phyloP scores from a whole-genome alignment of 768 basidiomycete species.

The Hygrocybe punicea region DNA sequence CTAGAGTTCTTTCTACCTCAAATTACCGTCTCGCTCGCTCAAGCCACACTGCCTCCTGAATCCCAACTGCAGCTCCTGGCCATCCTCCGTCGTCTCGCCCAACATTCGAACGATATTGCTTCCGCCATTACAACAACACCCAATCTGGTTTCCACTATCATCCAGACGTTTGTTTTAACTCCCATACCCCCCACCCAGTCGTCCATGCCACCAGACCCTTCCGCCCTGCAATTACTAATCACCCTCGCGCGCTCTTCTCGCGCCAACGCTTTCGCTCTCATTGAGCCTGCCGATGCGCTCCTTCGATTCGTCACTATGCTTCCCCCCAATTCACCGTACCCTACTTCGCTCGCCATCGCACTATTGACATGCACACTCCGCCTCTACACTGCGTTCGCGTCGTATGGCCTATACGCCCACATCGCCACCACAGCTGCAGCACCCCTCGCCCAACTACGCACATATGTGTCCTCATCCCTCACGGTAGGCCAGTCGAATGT shows the following conservation, averaged over 20 bases:
- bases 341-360: slow-evolving; percentile 42
- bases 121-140: slow-evolving; percentile 49
- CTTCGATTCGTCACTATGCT: slow-evolving; percentile 67
- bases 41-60: slow-evolving; percentile 45
- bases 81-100: slow-evolving; percentile 58
- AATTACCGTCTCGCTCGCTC: slow-evolving; percentile 38
- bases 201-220: slow-evolving; percentile 40
- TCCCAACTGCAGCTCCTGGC: slow-evolving; percentile 55
- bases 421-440: slow-evolving; percentile 61
- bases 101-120: slow-evolving; percentile 54
- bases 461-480: slow-evolving; percentile 39
- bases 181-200: slow-evolving; percentile 43
- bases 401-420: slow-evolving; percentile 75
- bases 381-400: slow-evolving; percentile 62
- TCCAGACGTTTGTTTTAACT: slow-evolving; percentile 57
- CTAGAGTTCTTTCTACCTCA: slow-evolving; percentile 52
- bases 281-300: slow-evolving; percentile 58
- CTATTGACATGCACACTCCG: slow-evolving; percentile 58
- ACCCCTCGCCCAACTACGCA: slow-evolving; percentile 50
- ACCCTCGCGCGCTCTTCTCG: slow-evolving; percentile 64
- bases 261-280: slow-evolving; percentile 55
- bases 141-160: slow-evolving; percentile 48
- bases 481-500: slow-evolving; percentile 32
- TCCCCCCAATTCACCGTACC: slow-evolving; percentile 43
- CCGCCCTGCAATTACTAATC: slow-evolving; percentile 55